Evolutionary conservation across 73 alveolate species (phyloP), one percentile per base, ranked within the genome.

Genomic region (Paramecium bursaria): DNA sequence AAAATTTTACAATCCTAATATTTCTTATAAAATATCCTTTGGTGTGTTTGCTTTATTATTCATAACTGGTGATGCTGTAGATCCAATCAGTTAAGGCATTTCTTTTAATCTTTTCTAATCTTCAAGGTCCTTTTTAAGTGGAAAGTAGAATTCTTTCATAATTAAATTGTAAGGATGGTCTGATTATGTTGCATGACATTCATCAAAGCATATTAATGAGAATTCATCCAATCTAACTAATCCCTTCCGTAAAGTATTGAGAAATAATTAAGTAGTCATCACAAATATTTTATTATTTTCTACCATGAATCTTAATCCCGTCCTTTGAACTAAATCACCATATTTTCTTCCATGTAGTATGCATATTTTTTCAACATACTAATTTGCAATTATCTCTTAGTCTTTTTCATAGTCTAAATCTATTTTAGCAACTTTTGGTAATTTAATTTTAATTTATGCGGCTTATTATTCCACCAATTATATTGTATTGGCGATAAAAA

Each of bases 11-110:
- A 67, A 13, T 21, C 22, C 26, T 14, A 67, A 23, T 26, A 67
- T 39, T 3, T 67, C 33, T 19, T 67, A 35, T 31, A 67, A 17
- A 10, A 67, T 6, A 39, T 67, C 26, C 7, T 42, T 42, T 2
- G 33, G 27, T 9, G 61, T 21, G 5, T 21, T 19, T 19, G 82
- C 19, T 67, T 4, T 67, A 3, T n/a, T 39, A 67, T 42, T 67
- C 42, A 67, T 67, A 67, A 67, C 82, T 11, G 82, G 82, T 2
- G 82, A 67, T 1, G 82, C 82, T 17, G 82, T 67, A 0, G 82
- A 0, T 3, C 82, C 82, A 0, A 67, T 57, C 6, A 67, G 33
- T 67, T 67, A 67, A 14, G 82, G 82, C 11, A 67, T 2, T 15
- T 14, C 61, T 11, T 48, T 14, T 14, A 4, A 11, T 9, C 15